A percentile compares a stretch with the other conserved stretches of the same genome.
phyloP scores from a whole-genome alignment of 331 rosid genomes.

The Rosa hybrid region DNA sequence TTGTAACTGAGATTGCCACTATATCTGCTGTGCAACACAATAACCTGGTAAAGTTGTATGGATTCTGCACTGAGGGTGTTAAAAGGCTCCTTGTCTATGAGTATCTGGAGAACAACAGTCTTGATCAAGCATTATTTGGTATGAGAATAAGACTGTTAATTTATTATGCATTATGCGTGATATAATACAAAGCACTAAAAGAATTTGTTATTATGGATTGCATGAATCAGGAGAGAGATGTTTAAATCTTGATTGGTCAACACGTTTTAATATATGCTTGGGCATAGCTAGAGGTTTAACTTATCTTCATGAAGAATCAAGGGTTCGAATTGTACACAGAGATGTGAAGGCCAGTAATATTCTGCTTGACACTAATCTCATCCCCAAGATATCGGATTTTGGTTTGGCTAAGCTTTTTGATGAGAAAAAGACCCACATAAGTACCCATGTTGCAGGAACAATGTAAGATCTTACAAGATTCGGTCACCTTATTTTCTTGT shows the following conservation, averaged over 20 bases:
- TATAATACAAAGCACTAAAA: not conserved
- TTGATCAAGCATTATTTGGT: slow-evolving; percentile 87
- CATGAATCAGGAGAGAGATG: slow-evolving; percentile 37
- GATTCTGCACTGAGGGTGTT: slow-evolving; percentile 73
- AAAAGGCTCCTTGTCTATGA: slow-evolving; percentile 82
- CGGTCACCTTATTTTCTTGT: not conserved
- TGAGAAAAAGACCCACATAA: slow-evolving; percentile 76
- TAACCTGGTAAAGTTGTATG: slow-evolving; percentile 73
- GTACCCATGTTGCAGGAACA: slow-evolving; percentile 82
- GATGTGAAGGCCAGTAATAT: slow-evolving; percentile 86
- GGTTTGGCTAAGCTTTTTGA: slow-evolving; percentile 81
- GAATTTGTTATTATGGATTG: slow-evolving; percentile 10
- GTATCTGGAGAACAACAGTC: slow-evolving; percentile 73
- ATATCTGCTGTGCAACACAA: slow-evolving; percentile 83
- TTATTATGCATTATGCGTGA: not conserved
- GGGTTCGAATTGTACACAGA: slow-evolving; percentile 76
- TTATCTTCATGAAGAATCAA: slow-evolving; percentile 80
- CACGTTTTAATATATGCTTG: slow-evolving; percentile 60
- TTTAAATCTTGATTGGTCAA: slow-evolving; percentile 58
- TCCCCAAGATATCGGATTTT: slow-evolving; percentile 86
- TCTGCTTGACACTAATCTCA: slow-evolving; percentile 57
- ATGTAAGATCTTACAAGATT: slow-evolving; percentile 43
- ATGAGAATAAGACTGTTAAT: slow-evolving; percentile 16
- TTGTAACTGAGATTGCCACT: slow-evolving; percentile 76
- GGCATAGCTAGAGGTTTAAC: slow-evolving; percentile 83